Evolutionary conservation across 2,329 filamentous ascomycete species (phyloP), one percentile per base, ranked within the genome.

Genomic region (Podosphaera fusca): DNA sequence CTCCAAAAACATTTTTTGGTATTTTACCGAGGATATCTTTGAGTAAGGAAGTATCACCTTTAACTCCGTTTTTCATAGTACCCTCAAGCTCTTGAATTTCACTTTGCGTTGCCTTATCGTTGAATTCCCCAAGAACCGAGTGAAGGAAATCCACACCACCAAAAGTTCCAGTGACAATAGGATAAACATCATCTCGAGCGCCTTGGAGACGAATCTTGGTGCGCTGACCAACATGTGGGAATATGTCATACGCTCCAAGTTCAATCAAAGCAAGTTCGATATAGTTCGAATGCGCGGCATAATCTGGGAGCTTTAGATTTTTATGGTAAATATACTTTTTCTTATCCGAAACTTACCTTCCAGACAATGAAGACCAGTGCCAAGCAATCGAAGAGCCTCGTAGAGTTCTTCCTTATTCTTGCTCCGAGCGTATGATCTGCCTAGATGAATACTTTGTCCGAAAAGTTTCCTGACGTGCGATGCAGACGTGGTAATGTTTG

Each of bases 121-220:
- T 85, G 55, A 95, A 80, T 72, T 82, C 80, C 58, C 80, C 79
- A 51, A 78, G 85, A 35, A 94, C 88, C 0, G 85, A 92, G 72
- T 94, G 87, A 59, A 95, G 73, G 71, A 95, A 95, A 66, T 95
- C 90, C 12, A 95, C 89, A 61, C 89, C 89, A 60, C 89, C 89
- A 69, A 95, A 95, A 5, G 89, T 95, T 59, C 90, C 89, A 1
- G 89, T 95, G 50, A 94, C 77, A 60, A 90, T 73, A 5, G 89
- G 89, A 64, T 85, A 95, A 59, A 95, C 85, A 3, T 75, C 66
- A 38, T 74, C 67, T 30, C 75, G 74, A 58, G 78, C 82, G 50
- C 85, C 87, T 38, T 76, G 73, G 34, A 95, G 75, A 51, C 79
- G 73, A 34, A 95, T 73, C 65, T 74, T 72, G n/a, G 87, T 87